Percentiles rank a stretch among this genome's conserved stretches.
Evolutionary conservation across 2,329 filamentous ascomycete species (phyloP).

Genomic region (Dactylonectria macrodidyma): DNA sequence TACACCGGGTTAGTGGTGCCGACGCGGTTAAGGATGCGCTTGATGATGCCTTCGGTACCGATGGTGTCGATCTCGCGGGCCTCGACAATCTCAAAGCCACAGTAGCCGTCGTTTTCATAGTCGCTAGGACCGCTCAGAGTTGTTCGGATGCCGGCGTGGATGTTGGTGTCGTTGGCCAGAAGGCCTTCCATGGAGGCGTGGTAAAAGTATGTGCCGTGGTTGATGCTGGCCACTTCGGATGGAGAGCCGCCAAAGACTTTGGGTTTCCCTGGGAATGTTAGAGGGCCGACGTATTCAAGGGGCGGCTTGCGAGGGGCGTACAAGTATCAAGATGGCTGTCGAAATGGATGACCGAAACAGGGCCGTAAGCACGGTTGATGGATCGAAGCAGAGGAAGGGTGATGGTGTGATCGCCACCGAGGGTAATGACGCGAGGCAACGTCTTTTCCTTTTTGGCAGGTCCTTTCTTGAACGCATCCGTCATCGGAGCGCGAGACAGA

Average conservation of each 20-base stretch:
- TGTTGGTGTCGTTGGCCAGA: constrained; percentile 85
- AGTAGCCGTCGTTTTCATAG: constrained; percentile 79
- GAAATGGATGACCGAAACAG: constrained; percentile 74
- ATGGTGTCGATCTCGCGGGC: constrained; percentile 65
- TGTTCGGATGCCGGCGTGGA: constrained; percentile 89
- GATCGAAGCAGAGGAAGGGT: constrained; percentile 72
- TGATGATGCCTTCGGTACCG: constrained; percentile 79
- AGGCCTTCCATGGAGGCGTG: constrained; percentile 85
- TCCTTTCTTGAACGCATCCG: constrained; percentile 76
- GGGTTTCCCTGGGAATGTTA: constrained; percentile 72
- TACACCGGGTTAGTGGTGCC: constrained; percentile 84
- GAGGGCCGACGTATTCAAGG: rapidly evolving
- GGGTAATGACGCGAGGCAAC: constrained; percentile 84
- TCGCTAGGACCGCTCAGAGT: constrained; percentile 79
- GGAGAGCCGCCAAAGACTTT: constrained; percentile 91
- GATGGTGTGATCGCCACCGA: constrained; percentile 77
- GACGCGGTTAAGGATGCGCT: constrained; percentile 82
- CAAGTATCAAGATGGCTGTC: constrained; percentile 79
- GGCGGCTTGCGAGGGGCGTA: constrained; percentile 47
- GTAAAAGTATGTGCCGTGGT: constrained; percentile 93
- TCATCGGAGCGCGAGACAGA: constrained; percentile 78
- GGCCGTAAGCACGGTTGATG: constrained; percentile 73
- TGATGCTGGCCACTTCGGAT: constrained; percentile 81
- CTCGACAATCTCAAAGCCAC: constrained; percentile 90
- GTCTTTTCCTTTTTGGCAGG: constrained; percentile 82